phyloP scores from a whole-genome alignment of 148 eudicot species.

The Cornus suecica region DNA sequence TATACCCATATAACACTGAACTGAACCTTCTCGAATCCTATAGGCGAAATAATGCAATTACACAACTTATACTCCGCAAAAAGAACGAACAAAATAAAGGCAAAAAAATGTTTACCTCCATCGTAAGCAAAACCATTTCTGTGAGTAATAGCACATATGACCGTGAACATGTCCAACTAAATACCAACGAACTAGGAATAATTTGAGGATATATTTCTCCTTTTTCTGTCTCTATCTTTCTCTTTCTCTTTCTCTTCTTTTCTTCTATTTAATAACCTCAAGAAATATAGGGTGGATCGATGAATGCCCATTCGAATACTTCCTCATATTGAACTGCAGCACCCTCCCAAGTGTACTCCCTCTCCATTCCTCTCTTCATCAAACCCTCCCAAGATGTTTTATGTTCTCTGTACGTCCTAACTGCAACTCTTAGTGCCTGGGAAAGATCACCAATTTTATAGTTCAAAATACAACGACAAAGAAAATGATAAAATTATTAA shows the following conservation, averaged over 20 bases:
- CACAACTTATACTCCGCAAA: background rate
- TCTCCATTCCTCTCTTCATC: conserved; percentile 90
- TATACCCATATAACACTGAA: too few species aligned
- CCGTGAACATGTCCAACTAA: background rate
- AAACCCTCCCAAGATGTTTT: conserved; percentile 84
- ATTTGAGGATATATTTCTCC: background rate
- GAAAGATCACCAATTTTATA: background rate
- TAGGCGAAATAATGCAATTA: background rate
- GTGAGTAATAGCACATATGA: background rate
- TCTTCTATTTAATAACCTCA: background rate
- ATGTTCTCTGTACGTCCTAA: conserved; percentile 63
- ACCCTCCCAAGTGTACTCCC: conserved; percentile 81
- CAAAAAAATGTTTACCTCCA: background rate
- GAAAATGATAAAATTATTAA: background rate
- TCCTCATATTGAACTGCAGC: conserved; percentile 89
- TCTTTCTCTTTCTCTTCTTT: background rate
- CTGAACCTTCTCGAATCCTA: background rate
- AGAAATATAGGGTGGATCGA: conserved; percentile 71
- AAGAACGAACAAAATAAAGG: background rate
- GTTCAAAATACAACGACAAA: background rate
- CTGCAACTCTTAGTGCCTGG: conserved; percentile 59
- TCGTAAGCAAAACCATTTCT: background rate
- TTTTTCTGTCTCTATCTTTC: background rate
- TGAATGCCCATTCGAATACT: conserved; percentile 79
- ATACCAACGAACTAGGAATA: background rate